Evolutionary conservation across 78 protist genomes (phyloP).

Genomic region (Mastigamoeba balamuthi): DNA sequence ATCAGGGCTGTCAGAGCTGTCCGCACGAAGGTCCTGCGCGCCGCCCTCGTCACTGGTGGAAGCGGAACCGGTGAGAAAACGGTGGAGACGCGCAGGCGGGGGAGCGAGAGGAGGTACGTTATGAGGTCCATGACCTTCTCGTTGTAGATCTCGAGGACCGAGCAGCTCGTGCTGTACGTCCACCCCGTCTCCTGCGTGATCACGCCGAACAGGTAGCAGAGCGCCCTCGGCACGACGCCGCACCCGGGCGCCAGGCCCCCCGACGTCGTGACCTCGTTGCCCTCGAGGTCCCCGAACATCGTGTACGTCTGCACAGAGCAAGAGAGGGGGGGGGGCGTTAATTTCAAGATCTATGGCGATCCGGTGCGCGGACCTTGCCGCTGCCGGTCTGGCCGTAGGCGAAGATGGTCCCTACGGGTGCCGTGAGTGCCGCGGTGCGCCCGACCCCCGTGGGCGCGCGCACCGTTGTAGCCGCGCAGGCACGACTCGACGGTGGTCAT

Average conservation of each 20-base stretch:
- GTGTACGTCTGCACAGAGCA: constrained; percentile 45
- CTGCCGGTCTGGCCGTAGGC: constrained; percentile 43
- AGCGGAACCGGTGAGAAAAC: no score
- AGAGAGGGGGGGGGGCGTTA: not conserved
- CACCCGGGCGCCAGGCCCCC: not conserved
- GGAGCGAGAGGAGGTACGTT: not conserved
- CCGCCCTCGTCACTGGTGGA: no score
- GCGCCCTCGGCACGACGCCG: constrained; percentile 33
- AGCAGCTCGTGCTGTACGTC: constrained; percentile 5
- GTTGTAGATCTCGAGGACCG: constrained; percentile 59
- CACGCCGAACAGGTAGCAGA: constrained; percentile 10
- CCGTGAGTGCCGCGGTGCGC: not conserved
- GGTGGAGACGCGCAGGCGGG: not conserved
- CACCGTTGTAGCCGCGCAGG: not conserved
- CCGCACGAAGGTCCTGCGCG: not conserved
- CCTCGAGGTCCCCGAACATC: constrained; percentile 2
- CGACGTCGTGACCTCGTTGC: not conserved
- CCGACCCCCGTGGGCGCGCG: not conserved
- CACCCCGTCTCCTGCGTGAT: not conserved
- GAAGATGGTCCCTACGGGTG: constrained; percentile 1
- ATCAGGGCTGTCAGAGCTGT: no score
- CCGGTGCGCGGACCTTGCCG: constrained; percentile 17
- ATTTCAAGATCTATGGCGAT: not conserved
- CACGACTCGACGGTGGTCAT: not conserved
- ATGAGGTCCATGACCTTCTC: constrained; percentile 43